phyloP scores from a whole-genome alignment of 495 filamentous ascomycete genomes.

The Aspergillus sparsus region DNA sequence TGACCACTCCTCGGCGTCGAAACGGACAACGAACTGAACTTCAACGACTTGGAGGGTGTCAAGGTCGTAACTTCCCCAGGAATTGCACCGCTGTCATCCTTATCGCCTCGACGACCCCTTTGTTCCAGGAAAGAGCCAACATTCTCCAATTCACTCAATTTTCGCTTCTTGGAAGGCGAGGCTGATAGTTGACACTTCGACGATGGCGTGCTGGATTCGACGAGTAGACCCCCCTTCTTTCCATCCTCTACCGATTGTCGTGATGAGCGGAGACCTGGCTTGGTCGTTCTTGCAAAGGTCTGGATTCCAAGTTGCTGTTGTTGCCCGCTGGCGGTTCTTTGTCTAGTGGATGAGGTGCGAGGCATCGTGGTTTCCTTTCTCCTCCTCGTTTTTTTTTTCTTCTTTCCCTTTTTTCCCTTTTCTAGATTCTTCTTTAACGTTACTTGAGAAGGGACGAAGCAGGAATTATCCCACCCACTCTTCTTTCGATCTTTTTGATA shows the following conservation, averaged over 20 bases:
- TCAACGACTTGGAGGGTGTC: conserved; percentile 47
- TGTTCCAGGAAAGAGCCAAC: conserved; percentile 19
- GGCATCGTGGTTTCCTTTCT: conserved; percentile 40
- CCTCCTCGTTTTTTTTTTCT: background rate
- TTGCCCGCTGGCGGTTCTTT: conserved; percentile 32
- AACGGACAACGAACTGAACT: conserved; percentile 40
- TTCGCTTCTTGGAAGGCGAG: conserved; percentile 52
- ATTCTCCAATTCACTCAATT: conserved; percentile 46
- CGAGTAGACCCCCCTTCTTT: conserved; percentile 25
- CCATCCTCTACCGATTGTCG: conserved; percentile 18
- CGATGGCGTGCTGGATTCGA: background rate
- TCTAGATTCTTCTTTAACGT: too few species aligned
- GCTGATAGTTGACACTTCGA: conserved; percentile 23
- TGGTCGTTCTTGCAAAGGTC: conserved; percentile 46
- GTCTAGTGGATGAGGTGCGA: conserved; percentile 31
- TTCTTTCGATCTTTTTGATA: too few species aligned
- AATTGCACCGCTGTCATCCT: conserved; percentile 7
- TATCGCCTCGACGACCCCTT: background rate
- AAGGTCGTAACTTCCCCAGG: conserved; percentile 8
- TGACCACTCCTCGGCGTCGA: conserved; percentile 43
- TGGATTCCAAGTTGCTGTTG: conserved; percentile 39
- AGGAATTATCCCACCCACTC: too few species aligned
- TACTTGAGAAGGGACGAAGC: too few species aligned
- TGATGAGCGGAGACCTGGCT: conserved; percentile 34
- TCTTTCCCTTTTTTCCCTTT: too few species aligned